Evolutionary conservation across 1,139 yeast species (phyloP).

Genomic region (Blastobotrys serpentis): DNA sequence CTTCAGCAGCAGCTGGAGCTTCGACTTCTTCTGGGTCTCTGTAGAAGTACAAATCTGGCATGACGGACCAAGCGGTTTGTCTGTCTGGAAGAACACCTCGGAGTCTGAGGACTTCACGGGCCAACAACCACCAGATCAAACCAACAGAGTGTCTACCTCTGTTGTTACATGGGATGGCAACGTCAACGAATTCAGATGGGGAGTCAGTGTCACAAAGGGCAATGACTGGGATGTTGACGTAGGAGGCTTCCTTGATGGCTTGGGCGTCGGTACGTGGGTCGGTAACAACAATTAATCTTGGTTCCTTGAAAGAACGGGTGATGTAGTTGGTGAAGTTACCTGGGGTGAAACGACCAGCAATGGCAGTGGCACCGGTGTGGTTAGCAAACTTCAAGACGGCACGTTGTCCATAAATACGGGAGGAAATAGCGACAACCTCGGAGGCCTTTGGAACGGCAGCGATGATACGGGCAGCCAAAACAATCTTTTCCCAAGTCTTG

Average conservation of each 20-base stretch:
- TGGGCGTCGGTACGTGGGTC: constrained; percentile 99
- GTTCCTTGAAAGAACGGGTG: constrained; percentile 99
- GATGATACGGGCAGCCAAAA: constrained; percentile 98
- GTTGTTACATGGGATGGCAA: constrained; percentile 99
- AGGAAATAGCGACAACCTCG: constrained; percentile 98
- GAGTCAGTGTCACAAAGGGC: constrained; percentile 99
- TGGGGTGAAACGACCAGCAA: constrained; percentile 99
- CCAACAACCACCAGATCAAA: constrained; percentile 98
- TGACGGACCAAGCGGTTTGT: constrained; percentile 95
- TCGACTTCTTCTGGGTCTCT: constrained; percentile 99
- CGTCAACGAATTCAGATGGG: constrained; percentile 98
- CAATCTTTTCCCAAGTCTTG: constrained; percentile 99
- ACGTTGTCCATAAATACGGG: constrained; percentile 99
- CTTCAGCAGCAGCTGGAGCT: constrained; percentile 66
- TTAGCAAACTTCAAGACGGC: constrained; percentile 99
- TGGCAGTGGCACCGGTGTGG: constrained; percentile 99
- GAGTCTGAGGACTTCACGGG: constrained; percentile 99
- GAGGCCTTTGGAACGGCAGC: constrained; percentile 99
- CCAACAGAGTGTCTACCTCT: constrained; percentile 99
- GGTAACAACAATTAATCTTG: constrained; percentile 98
- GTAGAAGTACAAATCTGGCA: constrained; percentile 99
- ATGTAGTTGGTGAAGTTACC: constrained; percentile 99
- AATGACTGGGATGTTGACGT: constrained; percentile 99
- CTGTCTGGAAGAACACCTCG: constrained; percentile 98
- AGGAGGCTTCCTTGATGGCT: constrained; percentile 99